These are phyloP conservation scores for Candida parachauliodes DNA, from an alignment of 805 yeast genomes.

Conservation along the genomic window DNA sequence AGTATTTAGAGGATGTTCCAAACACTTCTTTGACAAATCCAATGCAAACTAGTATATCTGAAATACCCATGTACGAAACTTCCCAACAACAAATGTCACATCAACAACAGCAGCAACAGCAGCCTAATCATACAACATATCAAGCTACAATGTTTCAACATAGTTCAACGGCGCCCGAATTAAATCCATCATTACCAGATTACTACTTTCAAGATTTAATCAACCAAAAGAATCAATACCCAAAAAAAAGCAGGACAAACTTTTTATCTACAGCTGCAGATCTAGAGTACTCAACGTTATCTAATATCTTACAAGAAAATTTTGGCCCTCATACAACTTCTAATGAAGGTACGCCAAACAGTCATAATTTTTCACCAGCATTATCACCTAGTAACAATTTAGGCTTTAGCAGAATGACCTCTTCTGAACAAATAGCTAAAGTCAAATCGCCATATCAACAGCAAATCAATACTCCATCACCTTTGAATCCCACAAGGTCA, in stretches of 20 bases:
- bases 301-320: constrained; percentile 57
- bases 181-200: constrained; percentile 7
- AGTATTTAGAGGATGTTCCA: constrained; percentile 67
- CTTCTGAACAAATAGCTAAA: constrained; percentile 14
- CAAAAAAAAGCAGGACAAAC: constrained; percentile 31
- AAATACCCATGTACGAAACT: background rate
- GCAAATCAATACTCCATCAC: constrained; percentile 6
- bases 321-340: constrained; percentile 28
- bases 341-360: constrained; percentile 37
- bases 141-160: constrained; percentile 16
- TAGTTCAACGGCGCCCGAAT: constrained; percentile 9
- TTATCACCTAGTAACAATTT: constrained; percentile 28
- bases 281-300: constrained; percentile 65
- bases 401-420: constrained; percentile 8
- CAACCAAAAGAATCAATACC: background rate
- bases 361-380: constrained; percentile 31
- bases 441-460: constrained; percentile 1
- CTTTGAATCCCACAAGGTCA: constrained; percentile 4
- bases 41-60: background rate
- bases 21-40: constrained; percentile 13
- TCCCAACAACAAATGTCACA: background rate
- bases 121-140: constrained; percentile 4
- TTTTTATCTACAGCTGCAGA: constrained; percentile 71
- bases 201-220: constrained; percentile 7
- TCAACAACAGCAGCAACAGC: background rate